Conservation (phyloP, 2,329 filamentous ascomycete species). For the Colletotrichum lindemuthianum region DNA sequence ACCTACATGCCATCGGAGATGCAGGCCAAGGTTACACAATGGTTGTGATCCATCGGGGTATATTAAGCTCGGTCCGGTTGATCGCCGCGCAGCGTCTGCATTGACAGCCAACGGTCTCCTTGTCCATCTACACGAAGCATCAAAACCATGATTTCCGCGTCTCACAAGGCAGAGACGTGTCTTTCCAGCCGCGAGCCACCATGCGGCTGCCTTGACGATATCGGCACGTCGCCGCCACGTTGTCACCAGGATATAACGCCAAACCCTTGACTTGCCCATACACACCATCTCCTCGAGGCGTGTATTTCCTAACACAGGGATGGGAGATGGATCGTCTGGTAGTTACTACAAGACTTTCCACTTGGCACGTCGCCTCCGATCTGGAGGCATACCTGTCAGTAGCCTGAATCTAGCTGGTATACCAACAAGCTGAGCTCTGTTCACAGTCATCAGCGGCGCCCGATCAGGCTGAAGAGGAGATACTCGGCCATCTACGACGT, state of each 20-base stretch:
- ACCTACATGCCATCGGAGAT: background rate
- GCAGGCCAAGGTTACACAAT: background rate
- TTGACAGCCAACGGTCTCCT: conserved; percentile 22
- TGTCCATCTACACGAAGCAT: conserved; percentile 14
- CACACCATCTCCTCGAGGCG: background rate
- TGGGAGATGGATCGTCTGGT: conserved; percentile 64
- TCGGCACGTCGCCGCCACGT: background rate
- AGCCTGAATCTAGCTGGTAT: conserved; percentile 53
- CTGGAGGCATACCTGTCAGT: conserved; percentile 63
- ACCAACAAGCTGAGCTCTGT: conserved; percentile 62
- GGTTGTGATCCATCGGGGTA: background rate
- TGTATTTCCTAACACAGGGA: conserved; percentile 53
- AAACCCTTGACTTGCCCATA: background rate
- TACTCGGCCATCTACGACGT: conserved; percentile 44
- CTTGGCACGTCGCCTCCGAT: conserved; percentile 60
- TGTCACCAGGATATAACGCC: conserved; percentile 27
- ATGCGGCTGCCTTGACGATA: background rate
- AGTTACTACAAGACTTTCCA: conserved; percentile 62
- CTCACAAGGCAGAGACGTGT: conserved; percentile 7
- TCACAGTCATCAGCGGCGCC: conserved; percentile 36
- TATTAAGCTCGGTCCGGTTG: background rate
- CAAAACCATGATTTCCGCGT: conserved; percentile 2
- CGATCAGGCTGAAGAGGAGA: background rate
- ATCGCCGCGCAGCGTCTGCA: background rate
- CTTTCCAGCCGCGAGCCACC: background rate